phyloP scores from a whole-genome alignment of 2,329 filamentous ascomycete genomes.

The Monilinia laxa region DNA sequence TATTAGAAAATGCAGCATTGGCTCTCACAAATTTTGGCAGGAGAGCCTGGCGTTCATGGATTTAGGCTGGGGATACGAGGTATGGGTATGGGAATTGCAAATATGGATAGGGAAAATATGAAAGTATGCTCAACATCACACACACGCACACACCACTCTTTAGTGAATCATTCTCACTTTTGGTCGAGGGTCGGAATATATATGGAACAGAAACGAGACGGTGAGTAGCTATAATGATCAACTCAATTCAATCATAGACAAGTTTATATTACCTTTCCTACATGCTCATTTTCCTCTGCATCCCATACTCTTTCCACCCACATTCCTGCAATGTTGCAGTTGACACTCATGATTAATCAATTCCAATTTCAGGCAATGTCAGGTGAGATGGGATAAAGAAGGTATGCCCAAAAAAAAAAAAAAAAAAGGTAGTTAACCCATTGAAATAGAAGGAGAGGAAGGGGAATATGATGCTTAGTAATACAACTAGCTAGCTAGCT shows the following conservation, averaged over 20 bases:
- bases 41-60: conserved; percentile 4
- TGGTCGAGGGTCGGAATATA: not conserved
- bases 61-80: not conserved
- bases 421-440: too few relatives aligned
- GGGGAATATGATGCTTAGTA: too few relatives aligned
- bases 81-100: conserved; percentile 1
- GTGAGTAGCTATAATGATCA: conserved; percentile 2
- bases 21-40: not conserved
- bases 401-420: too few relatives aligned
- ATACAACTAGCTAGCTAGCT: too few relatives aligned
- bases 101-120: not conserved
- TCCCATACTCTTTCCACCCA: too few relatives aligned
- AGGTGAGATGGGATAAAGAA: too few relatives aligned
- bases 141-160: conserved; percentile 15
- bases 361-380: too few relatives aligned
- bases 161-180: not conserved
- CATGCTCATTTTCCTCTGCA: too few relatives aligned
- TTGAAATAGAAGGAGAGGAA: too few relatives aligned
- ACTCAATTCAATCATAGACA: conserved; percentile 2
- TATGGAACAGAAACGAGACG: not conserved
- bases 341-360: too few relatives aligned
- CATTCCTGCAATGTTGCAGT: too few relatives aligned
- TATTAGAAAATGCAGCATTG: not conserved
- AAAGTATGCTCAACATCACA: not conserved
- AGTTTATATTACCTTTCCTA: not conserved